phyloP scores from a whole-genome alignment of 345 rosid species.

The Iberis pinnata region DNA sequence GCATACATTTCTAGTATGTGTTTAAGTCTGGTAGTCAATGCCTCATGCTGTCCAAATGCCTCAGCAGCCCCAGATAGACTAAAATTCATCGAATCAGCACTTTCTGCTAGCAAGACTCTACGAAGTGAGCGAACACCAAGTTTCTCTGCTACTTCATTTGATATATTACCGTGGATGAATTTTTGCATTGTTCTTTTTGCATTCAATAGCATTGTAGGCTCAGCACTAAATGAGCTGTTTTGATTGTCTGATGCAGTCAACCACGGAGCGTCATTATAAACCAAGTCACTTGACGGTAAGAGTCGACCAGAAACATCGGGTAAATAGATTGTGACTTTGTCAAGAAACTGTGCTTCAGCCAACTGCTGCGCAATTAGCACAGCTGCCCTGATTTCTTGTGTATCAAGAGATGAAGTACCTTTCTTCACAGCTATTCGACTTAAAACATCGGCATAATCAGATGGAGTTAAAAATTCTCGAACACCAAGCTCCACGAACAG shows the following conservation, averaged over 20 bases:
- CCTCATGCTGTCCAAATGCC: slow-evolving; percentile 99
- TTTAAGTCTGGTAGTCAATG: slow-evolving; percentile 88
- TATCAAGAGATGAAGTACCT: slow-evolving; percentile 63
- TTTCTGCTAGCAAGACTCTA: slow-evolving; percentile 87
- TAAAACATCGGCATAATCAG: slow-evolving; percentile 74
- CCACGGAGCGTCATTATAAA: slow-evolving; percentile 98
- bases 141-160: slow-evolving; percentile 92
- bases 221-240: slow-evolving; percentile 43
- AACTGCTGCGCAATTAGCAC: slow-evolving; percentile 79
- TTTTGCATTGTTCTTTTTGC: slow-evolving; percentile 62
- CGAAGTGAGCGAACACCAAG: slow-evolving; percentile 95
- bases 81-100: slow-evolving; percentile 93
- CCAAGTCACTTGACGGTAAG: slow-evolving; percentile 68
- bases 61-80: slow-evolving; percentile 92
- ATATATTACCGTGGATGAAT: slow-evolving; percentile 85
- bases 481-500: slow-evolving; percentile 83
- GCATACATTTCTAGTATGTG: slow-evolving; percentile 99
- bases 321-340: slow-evolving; percentile 59
- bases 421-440: slow-evolving; percentile 70
- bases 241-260: slow-evolving; percentile 64
- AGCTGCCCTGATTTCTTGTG: slow-evolving; percentile 73
- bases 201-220: slow-evolving; percentile 46
- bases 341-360: slow-evolving; percentile 65
- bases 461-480: slow-evolving; percentile 71
- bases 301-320: slow-evolving; percentile 82